Evolutionary conservation across 1,284 basidiomycete genomes (phyloP), one percentile per base, ranked within the genome.

Genomic region (Cryptococcus deneoformans): DNA sequence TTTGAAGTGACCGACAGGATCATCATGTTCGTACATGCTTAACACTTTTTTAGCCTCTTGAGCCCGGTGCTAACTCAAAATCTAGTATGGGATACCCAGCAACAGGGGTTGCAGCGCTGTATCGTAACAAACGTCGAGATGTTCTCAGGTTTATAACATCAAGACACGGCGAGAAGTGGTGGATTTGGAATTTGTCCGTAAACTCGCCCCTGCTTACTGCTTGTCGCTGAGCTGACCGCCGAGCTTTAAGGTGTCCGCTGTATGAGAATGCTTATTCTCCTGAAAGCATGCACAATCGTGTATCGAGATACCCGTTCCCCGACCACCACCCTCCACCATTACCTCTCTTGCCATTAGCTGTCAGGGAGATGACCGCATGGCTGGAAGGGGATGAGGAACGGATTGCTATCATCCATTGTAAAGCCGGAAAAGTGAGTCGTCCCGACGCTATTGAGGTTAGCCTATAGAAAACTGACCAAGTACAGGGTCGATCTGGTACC

Each of bases 271-370:
- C 71, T 16, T 81, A 81, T 67, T 76, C 79, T 16, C 67, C 79
- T 3, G 73, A 76, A 38, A 77, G 71, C 46, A 80, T 81, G 67
- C 68, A 73, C 47, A 68, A 69, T 7, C 80, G 88, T 37, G 88
- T 92, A 24, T 92, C 88, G 64, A 80, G 90, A 57, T 92, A 87
- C 69, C 91, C 91, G 0, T 93, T 92, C 66, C 91, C 91, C 10
- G 90, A 92, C 73, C 89, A 91, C 70, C 88, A 91, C 72, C 87
- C 88, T 2, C 91, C 92, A 6, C 92, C 92, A 0, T 78, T 94
- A n/a, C 83, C 86, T 1, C 81, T 92, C 52, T 81, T 95, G 53
- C 84, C 89, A 5, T 81, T 93, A 11, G 84, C 86, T 7, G 86
- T 87, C 0, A 81, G 87, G 14, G 90, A 92, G 73, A 90, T 93